Evolutionary conservation across 306 rosid species (phyloP).

Genomic region (Mimosa bimucronata): DNA sequence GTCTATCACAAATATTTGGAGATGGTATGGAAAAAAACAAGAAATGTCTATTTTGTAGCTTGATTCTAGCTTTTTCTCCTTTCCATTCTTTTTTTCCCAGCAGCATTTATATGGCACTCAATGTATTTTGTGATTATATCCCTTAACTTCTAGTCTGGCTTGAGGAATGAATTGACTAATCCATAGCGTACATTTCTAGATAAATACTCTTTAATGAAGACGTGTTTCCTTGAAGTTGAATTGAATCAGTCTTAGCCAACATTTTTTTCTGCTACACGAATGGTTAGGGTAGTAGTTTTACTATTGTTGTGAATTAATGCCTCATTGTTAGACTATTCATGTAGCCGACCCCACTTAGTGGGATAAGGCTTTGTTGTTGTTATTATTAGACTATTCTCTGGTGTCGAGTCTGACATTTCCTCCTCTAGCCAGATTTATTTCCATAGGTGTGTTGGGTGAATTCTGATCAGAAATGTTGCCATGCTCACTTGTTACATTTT

Average conservation of each 20-base stretch:
- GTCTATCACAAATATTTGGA: conserved; percentile 69
- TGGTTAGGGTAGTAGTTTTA: conserved; percentile 7
- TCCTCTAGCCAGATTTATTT: conserved; percentile 10
- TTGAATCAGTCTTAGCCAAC: conserved; percentile 2
- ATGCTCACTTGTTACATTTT: conserved; percentile 6
- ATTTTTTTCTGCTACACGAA: not conserved
- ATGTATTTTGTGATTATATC: conserved; percentile 7
- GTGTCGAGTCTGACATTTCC: conserved; percentile 7
- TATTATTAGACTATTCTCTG: not conserved
- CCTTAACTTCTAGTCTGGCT: conserved; percentile 4
- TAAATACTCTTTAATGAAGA: not conserved
- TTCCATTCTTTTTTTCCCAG: not conserved
- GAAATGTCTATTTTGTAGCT: conserved; percentile 19
- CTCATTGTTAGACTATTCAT: not conserved
- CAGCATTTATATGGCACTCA: not conserved
- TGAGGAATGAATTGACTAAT: conserved; percentile 18
- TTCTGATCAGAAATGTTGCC: not conserved
- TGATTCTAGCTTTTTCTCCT: conserved; percentile 7
- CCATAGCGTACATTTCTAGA: conserved; percentile 1
- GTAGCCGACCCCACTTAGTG: too few species aligned
- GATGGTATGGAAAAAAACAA: conserved; percentile 58
- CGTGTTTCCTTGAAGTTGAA: conserved; percentile 23
- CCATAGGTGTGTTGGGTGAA: conserved; percentile 7
- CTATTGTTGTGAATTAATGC: not conserved
- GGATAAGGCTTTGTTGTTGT: too few species aligned